Conservation (phyloP, 2,329 filamentous ascomycete genomes). For the Ciborinia camelliae region DNA sequence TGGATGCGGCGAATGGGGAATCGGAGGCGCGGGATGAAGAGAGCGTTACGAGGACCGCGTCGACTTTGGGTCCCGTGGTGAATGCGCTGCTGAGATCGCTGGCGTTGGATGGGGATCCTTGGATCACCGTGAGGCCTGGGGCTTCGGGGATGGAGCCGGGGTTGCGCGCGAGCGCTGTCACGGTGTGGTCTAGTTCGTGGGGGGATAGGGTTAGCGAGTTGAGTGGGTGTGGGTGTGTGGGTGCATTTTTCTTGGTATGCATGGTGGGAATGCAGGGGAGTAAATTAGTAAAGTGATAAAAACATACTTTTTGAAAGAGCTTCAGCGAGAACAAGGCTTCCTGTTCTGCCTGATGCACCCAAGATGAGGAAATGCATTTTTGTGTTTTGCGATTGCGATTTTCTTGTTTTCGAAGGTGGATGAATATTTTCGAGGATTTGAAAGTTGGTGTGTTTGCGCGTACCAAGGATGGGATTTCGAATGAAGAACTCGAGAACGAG, state of each 20-base stretch:
- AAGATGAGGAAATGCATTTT: slow-evolving; percentile 45
- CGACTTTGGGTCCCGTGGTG: slow-evolving; percentile 25
- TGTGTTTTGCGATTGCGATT: not conserved
- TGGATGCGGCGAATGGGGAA: slow-evolving; percentile 45
- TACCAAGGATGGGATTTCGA: too few species aligned
- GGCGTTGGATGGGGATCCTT: slow-evolving; percentile 32
- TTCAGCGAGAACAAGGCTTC: slow-evolving; percentile 43
- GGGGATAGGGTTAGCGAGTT: slow-evolving; percentile 17
- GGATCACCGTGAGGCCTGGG: slow-evolving; percentile 40
- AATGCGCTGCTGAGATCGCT: slow-evolving; percentile 18
- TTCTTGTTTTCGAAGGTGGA: not conserved
- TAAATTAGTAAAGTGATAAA: not conserved
- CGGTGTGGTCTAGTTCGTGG: slow-evolving; percentile 41
- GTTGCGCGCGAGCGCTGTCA: slow-evolving; percentile 47
- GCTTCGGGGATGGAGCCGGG: slow-evolving; percentile 36
- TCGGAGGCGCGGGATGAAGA: slow-evolving; percentile 46
- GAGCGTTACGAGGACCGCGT: slow-evolving; percentile 49
- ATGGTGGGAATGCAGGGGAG: too few species aligned
- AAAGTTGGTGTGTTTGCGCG: not conserved
- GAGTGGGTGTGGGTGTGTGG: not conserved
- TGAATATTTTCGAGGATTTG: too few species aligned
- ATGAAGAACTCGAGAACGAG: not conserved
- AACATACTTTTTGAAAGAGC: slow-evolving; percentile 36
- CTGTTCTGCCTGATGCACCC: slow-evolving; percentile 48
- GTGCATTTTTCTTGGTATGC: not conserved